These are phyloP conservation scores for Spergularia azorica DNA, from an alignment of 179 eudicot species.

Conservation along the genomic window DNA sequence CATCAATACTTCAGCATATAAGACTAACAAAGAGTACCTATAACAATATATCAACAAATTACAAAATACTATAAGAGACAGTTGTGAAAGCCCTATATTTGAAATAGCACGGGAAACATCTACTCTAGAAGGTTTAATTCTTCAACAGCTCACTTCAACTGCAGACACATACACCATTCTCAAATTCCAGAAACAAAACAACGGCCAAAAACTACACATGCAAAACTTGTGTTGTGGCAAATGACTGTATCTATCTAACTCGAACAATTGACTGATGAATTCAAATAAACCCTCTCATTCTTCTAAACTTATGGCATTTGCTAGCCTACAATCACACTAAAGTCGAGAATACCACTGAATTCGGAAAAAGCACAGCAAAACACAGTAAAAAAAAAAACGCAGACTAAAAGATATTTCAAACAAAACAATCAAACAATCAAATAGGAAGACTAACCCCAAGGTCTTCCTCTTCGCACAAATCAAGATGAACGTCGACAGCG, in stretches of 20 bases:
- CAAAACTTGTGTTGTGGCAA: no score
- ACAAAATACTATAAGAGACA: no score
- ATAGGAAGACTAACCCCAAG: slow-evolving; percentile 66
- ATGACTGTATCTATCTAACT: background rate
- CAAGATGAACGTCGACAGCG: slow-evolving; percentile 75
- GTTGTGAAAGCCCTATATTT: no score
- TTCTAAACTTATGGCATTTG: background rate
- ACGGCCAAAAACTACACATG: no score
- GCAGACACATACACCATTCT: background rate
- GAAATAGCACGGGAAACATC: no score
- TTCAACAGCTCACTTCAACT: background rate
- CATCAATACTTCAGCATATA: no score
- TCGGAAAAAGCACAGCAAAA: background rate
- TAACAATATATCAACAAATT: no score
- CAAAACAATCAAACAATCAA: background rate
- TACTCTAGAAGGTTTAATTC: no score
- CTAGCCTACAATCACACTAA: background rate
- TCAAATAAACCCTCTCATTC: background rate
- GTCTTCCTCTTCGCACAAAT: slow-evolving; percentile 92
- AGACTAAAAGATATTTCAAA: background rate
- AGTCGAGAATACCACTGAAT: background rate
- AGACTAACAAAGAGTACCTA: no score
- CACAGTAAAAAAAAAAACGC: background rate
- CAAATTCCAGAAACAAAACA: background rate
- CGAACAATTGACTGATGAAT: background rate